Conservation (phyloP, 2,329 filamentous ascomycete species). For the Colletotrichum sp. region DNA sequence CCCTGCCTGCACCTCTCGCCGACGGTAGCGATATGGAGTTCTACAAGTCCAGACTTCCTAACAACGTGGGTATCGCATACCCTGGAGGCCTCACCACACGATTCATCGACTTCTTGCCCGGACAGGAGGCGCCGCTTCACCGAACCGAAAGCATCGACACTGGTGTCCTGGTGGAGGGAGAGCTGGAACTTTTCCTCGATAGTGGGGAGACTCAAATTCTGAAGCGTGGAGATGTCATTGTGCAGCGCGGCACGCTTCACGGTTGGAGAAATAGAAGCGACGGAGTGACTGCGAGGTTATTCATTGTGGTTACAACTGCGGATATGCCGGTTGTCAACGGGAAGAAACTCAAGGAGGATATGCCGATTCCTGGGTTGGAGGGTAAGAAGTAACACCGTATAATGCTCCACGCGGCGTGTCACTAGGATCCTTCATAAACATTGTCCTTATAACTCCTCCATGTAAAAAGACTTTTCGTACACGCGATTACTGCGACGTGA, state of each 20-base stretch:
- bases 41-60: conserved; percentile 25
- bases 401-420: not conserved
- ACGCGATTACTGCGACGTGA: too few species aligned
- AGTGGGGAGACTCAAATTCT: conserved; percentile 52
- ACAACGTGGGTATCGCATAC: conserved; percentile 30
- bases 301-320: conserved; percentile 3
- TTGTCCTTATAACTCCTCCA: not conserved
- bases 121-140: conserved; percentile 48
- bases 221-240: conserved; percentile 55
- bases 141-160: conserved; percentile 60
- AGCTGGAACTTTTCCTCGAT: conserved; percentile 56
- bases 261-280: conserved; percentile 51
- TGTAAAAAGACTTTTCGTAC: too few species aligned
- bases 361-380: not conserved
- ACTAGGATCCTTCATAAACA: not conserved
- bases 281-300: conserved; percentile 49
- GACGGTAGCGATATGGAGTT: conserved; percentile 23
- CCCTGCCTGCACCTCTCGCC: conserved; percentile 25
- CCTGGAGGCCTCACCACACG: conserved; percentile 46
- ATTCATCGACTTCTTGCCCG: conserved; percentile 50
- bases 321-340: not conserved
- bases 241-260: conserved; percentile 63
- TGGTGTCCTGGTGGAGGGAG: conserved; percentile 59
- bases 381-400: not conserved
- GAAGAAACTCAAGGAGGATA: not conserved